A percentile compares a stretch with the other conserved stretches of the same genome.
These are phyloP conservation scores for Trichoderma koningiopsis DNA, from an alignment of 2,329 filamentous ascomycete genomes.

Conservation along the genomic window DNA sequence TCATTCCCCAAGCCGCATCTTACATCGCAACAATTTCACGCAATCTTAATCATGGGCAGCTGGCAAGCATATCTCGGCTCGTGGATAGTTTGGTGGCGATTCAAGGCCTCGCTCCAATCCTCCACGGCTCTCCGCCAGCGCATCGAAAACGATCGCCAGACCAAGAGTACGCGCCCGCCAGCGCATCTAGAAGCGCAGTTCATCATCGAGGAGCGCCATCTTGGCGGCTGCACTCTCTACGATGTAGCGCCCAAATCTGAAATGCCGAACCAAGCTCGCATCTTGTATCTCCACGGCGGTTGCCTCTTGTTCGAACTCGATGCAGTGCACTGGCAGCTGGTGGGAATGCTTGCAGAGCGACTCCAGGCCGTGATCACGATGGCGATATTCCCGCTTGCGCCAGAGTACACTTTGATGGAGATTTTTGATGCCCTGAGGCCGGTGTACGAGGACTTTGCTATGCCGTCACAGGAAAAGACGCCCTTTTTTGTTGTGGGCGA, in stretches of 20 bases:
- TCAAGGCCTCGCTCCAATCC: conserved; percentile 34
- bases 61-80: conserved; percentile 34
- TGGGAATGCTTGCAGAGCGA: conserved; percentile 34
- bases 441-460: conserved; percentile 38
- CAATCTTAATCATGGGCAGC: conserved; percentile 17
- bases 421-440: conserved; percentile 39
- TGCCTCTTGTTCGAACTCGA: conserved; percentile 37
- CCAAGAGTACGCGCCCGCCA: conserved; percentile 31
- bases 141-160: conserved; percentile 33
- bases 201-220: conserved; percentile 32
- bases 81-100: conserved; percentile 35
- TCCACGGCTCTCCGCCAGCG: conserved; percentile 32
- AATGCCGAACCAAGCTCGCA: conserved; percentile 33
- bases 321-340: conserved; percentile 36
- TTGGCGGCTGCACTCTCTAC: conserved; percentile 32
- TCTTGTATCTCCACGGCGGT: conserved; percentile 40
- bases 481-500: conserved; percentile 39
- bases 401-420: conserved; percentile 36
- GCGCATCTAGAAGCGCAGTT: conserved; percentile 33
- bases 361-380: conserved; percentile 38
- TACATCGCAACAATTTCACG: neutral
- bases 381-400: conserved; percentile 39
- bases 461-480: conserved; percentile 32
- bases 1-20: neutral
- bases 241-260: conserved; percentile 39